phyloP scores from a whole-genome alignment of 1,139 yeast species.

The Williopsis jadinii region DNA sequence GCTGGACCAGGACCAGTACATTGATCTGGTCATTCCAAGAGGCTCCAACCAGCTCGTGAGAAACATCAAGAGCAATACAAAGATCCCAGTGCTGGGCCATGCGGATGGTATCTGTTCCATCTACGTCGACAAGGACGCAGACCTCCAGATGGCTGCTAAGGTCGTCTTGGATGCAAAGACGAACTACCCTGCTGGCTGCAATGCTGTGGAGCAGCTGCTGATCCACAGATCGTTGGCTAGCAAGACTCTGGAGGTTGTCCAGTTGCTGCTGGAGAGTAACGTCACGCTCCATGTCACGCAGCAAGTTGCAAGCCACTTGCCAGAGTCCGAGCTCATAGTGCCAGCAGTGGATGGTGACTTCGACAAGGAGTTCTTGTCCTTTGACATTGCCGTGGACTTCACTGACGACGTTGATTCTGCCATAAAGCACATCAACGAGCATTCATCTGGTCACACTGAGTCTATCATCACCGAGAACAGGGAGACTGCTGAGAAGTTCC shows the following conservation, averaged over 20 bases:
- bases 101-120: conserved; percentile 97
- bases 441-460: conserved; percentile 96
- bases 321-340: conserved; percentile 27
- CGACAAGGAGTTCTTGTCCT: conserved; percentile 73
- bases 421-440: conserved; percentile 73
- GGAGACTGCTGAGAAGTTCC: conserved; percentile 62
- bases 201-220: conserved; percentile 85
- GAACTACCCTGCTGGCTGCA: conserved; percentile 97
- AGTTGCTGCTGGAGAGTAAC: conserved; percentile 49
- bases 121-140: conserved; percentile 72
- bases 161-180: conserved; percentile 84
- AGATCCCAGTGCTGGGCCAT: conserved; percentile 96
- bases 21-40: conserved; percentile 94
- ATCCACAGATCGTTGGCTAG: conserved; percentile 47
- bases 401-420: conserved; percentile 61
- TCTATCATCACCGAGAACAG: conserved; percentile 76
- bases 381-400: conserved; percentile 70
- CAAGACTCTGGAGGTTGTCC: conserved; percentile 37
- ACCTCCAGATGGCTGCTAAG: conserved; percentile 64
- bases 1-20: conserved; percentile 77
- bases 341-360: conserved; percentile 58
- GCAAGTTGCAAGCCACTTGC: conserved; percentile 33
- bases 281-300: conserved; percentile 68
- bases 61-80: conserved; percentile 76
- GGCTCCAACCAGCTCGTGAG: conserved; percentile 91